Base-by-base conservation (phyloP, 306 rosid species). In the Citrullus mucosospermus region DNA sequence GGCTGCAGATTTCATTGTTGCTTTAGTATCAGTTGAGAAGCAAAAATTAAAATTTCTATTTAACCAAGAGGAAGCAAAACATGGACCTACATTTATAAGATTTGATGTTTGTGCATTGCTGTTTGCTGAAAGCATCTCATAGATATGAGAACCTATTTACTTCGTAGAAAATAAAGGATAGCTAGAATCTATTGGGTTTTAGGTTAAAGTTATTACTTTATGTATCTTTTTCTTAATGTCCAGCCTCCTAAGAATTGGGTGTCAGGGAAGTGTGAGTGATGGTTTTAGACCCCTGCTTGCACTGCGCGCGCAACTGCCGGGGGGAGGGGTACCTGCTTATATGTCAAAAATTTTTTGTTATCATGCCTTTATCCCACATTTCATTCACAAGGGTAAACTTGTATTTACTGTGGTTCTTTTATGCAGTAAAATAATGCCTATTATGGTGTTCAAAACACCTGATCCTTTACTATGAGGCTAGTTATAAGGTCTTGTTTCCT, bases 1-100 rank as follows among this genome's bases (percentile, higher is more conserved):
- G 84, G 71, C 57, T 48, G 70, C 76, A 53, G 51, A 48, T 80
- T 48, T 71, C 43, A 9, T 85, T 78, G 57, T 32, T 59, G 41
- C 11, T 56, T 77, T 51, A 78, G 15, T 58, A 74, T 73, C 79
- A 56, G 78, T 80, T 63, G 41, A 57, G 46, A 63, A 34, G 65
- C 25, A 67, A 50, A 18, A 36, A 2, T 16, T 38, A 10, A 69
- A 67, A 3, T 65, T 39, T 9, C 16, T 43, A n/a, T 44, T n/a
- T 43, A 69, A 41, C 56, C 55, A 5, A n/a, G 36, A 69, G 75
- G 6, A 10, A 69, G 75, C 75, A 69, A 69, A 22, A 43, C 11
- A 20, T 44, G 54, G 75, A 69, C 20, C 56, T 11, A 5, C 36
- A 22, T 44, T 20, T 43, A 44, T 38, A 69, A 20, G n/a, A 5